A percentile compares a stretch with the other conserved stretches of the same genome.
phyloP scores from a whole-genome alignment of 257 asterid genomes.

The Scutellaria baicalensis region DNA sequence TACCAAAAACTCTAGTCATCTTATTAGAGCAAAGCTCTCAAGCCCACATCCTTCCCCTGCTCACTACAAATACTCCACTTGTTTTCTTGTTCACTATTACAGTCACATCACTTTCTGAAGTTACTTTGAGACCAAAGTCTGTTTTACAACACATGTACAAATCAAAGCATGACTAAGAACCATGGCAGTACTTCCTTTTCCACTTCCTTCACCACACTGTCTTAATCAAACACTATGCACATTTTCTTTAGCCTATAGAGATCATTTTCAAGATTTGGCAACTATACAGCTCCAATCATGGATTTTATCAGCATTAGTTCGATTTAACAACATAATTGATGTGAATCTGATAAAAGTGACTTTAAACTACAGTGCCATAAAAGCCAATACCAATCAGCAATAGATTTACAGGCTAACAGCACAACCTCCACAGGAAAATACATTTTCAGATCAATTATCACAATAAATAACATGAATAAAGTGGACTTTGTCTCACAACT shows the following conservation, averaged over 20 bases:
- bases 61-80: neutral
- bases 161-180: neutral
- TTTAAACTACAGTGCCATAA: neutral
- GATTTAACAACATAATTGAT: neutral
- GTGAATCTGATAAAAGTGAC: neutral
- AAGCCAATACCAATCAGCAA: neutral
- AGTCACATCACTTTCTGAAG: no score
- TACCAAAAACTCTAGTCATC: neutral
- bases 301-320: neutral
- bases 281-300: neutral
- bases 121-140: no score
- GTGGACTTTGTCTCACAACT: neutral
- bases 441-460: neutral
- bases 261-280: neutral
- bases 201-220: neutral
- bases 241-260: neutral
- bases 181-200: neutral
- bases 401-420: neutral
- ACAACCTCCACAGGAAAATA: neutral
- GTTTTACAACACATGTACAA: neutral
- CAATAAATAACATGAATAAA: neutral
- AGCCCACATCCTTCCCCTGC: neutral
- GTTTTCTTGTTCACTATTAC: no score
- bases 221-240: neutral
- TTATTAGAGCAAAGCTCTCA: neutral